Evolutionary conservation across 2,329 filamentous ascomycete species (phyloP).

Genomic region (Eutypella sp.): DNA sequence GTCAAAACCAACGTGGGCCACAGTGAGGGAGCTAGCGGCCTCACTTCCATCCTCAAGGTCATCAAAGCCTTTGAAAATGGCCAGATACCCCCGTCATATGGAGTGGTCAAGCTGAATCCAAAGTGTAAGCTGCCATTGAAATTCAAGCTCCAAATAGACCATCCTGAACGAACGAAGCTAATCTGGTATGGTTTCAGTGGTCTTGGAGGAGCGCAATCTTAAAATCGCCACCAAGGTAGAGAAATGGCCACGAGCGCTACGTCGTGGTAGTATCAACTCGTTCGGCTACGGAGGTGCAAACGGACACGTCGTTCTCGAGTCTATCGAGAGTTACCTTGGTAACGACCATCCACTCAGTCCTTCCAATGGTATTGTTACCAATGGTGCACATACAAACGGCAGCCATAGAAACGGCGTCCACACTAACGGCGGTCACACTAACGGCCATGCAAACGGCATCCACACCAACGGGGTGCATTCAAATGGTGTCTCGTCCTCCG

Average conservation of each 20-base stretch:
- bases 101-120: conserved; percentile 11
- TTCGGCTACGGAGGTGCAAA: conserved; percentile 11
- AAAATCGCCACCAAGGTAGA: conserved; percentile 2
- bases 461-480: not conserved
- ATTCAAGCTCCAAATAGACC: too few relatives aligned
- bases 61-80: conserved; percentile 7
- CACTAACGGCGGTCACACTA: too few relatives aligned
- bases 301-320: conserved; percentile 1
- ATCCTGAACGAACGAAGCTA: too few relatives aligned
- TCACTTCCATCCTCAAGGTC: conserved; percentile 15
- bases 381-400: too few relatives aligned
- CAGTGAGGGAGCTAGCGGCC: conserved; percentile 13
- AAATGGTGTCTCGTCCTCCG: not conserved
- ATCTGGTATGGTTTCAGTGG: not conserved
- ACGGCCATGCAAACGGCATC: too few relatives aligned
- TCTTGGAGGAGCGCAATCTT: conserved; percentile 1
- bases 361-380: too few relatives aligned
- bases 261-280: conserved; percentile 4
- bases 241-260: not conserved
- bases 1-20: conserved; percentile 15
- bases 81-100: conserved; percentile 9
- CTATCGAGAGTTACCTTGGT: conserved; percentile 1
- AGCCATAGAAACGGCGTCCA: too few relatives aligned
- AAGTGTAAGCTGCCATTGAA: conserved; percentile 5
- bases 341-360: not conserved